Base-by-base conservation (phyloP, 495 filamentous ascomycete genomes). In the Aspergillus incahuasiensis region DNA sequence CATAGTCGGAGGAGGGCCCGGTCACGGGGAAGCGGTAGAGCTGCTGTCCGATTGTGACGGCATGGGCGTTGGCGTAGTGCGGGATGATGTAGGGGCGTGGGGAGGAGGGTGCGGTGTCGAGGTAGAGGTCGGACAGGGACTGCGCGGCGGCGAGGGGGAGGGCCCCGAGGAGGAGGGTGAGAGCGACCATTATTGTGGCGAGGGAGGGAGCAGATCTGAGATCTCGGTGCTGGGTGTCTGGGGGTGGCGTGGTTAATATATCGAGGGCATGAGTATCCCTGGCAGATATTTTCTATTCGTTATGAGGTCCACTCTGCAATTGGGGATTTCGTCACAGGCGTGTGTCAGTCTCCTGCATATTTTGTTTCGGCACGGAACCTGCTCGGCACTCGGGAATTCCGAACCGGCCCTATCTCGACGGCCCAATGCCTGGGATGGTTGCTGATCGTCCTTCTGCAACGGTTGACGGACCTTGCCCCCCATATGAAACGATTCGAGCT, bases 1-100 rank as follows among this genome's bases (percentile, higher is more conserved):
- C 72, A 60, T 70, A 57, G 55, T 58, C 65, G 1, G 73, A 76
- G 3, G 73, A 75, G 5, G 69, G 68, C 1, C 74, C 74, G 4
- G 73, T 78, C 1, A 75, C 72, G 9, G 65, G 58, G 60, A 74
- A 76, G 11, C 67, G 63, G 54, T 57, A 70, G 51, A 62, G 48
- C 59, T 64, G 66, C 22, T 48, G 48, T 6, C 55, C 63, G 28
- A 68, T 56, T 9, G 61, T 64, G n/a, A 67, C 62, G 8, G 69
- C 60, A 32, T 69, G 67, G 5, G 66, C 60, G 48, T 65, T 58
- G 5, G 69, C 65, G 44, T 69, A 67, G 46, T 66, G 63, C 39
- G 61, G 67, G 40, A 72, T 63, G 46, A 69, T 57, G 42, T 69
- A 72, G 13, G 67, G 65, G 11, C 65, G 69, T 6, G 63, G 63